phyloP scores from a whole-genome alignment of 257 asterid genomes.

The Thymus quinquecostatus region DNA sequence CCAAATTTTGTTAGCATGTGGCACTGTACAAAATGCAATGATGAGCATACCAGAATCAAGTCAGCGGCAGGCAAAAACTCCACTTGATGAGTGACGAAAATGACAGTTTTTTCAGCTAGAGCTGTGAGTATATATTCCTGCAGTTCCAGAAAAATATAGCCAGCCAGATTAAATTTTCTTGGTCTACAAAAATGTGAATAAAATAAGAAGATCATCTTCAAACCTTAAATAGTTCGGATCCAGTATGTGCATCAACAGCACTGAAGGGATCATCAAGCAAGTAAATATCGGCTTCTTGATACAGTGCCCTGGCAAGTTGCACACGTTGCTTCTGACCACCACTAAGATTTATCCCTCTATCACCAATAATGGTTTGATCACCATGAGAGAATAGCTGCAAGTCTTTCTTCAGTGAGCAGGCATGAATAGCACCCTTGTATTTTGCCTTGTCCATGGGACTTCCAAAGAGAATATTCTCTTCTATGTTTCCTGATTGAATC shows the following conservation, averaged over 20 bases:
- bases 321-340: constrained; percentile 99
- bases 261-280: constrained; percentile 97
- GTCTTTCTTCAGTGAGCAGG: constrained; percentile 90
- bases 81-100: constrained; percentile 97
- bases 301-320: constrained; percentile 96
- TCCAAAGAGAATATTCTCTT: constrained; percentile 91
- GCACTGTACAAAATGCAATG: background rate
- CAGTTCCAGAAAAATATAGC: constrained; percentile 32
- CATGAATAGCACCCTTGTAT: constrained; percentile 87
- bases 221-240: constrained; percentile 86
- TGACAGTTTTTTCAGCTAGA: constrained; percentile 76
- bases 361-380: constrained; percentile 98
- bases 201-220: constrained; percentile 2
- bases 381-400: constrained; percentile 93
- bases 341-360: constrained; percentile 97
- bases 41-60: constrained; percentile 80
- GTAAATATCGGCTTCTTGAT: constrained; percentile 96
- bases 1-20: background rate
- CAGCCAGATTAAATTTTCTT: constrained; percentile 29
- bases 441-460: constrained; percentile 91
- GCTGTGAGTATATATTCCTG: constrained; percentile 97
- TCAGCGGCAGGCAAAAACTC: constrained; percentile 96
- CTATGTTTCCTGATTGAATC: constrained; percentile 97
- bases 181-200: constrained; percentile 6
- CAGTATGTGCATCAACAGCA: constrained; percentile 99